These are phyloP conservation scores for Diaporthe citrichinensis DNA, from an alignment of 2,329 filamentous ascomycete genomes.

Conservation along the genomic window DNA sequence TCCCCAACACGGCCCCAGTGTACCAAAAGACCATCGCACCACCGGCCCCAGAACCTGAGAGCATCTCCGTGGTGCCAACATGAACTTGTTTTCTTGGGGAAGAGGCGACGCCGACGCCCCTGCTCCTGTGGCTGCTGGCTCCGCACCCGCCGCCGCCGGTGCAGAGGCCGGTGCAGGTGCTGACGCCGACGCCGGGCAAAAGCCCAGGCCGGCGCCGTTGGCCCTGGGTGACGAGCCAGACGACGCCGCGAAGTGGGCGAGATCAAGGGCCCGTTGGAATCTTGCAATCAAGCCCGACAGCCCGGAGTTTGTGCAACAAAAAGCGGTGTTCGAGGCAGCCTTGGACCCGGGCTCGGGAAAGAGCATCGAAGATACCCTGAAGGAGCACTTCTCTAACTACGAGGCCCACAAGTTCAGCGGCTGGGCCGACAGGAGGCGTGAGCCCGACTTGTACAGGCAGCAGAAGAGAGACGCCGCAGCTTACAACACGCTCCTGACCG, in stretches of 20 bases:
- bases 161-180: neutral
- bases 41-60: neutral
- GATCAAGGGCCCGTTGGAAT: conserved; percentile 31
- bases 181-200: neutral
- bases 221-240: neutral
- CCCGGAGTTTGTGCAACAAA: neutral
- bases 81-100: neutral
- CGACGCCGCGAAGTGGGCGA: conserved; percentile 25
- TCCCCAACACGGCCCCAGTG: neutral
- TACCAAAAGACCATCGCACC: neutral
- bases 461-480: conserved; percentile 29
- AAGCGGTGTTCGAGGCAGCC: conserved; percentile 9
- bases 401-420: conserved; percentile 35
- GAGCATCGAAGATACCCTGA: conserved; percentile 31
- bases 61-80: conserved; percentile 3
- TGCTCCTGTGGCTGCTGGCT: neutral
- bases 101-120: neutral
- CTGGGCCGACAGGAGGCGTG: conserved; percentile 32
- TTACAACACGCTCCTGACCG: neutral
- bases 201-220: neutral
- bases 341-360: neutral
- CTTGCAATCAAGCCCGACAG: conserved; percentile 18
- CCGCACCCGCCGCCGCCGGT: neutral
- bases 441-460: conserved; percentile 9
- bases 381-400: conserved; percentile 25